Percentiles rank a stretch among this genome's conserved stretches.
Conservation (phyloP, 2,329 filamentous ascomycete species). For the Clarireedia sp. region DNA sequence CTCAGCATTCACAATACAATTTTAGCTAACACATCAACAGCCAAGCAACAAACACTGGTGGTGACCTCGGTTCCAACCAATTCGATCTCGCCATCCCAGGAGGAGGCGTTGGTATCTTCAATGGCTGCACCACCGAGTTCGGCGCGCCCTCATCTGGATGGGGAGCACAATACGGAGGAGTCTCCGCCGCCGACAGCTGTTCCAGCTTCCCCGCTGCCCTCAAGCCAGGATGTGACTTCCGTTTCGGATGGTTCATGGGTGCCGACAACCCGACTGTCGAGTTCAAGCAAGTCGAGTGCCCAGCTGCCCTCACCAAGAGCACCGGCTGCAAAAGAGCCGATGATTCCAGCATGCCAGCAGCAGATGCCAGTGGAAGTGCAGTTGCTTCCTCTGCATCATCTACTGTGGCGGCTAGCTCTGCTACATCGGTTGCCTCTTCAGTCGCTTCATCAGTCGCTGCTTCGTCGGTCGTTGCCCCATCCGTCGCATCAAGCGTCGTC, state of each 20-base stretch:
- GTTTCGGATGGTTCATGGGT: constrained; percentile 45
- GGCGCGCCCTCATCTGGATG: constrained; percentile 34
- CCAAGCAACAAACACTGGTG: constrained; percentile 56
- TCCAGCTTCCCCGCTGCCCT: constrained; percentile 36
- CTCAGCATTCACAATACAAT: background rate
- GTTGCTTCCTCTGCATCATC: background rate
- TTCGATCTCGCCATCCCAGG: constrained; percentile 50
- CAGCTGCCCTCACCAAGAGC: constrained; percentile 36
- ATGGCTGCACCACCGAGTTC: constrained; percentile 44
- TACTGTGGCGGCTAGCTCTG: background rate
- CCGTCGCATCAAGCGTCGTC: background rate
- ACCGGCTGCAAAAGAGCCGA: constrained; percentile 32
- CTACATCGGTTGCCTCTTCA: background rate
- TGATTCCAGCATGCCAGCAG: constrained; percentile 12
- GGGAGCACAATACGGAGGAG: constrained; percentile 42
- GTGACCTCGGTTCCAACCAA: constrained; percentile 48
- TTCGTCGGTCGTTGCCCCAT: background rate
- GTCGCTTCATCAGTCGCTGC: background rate
- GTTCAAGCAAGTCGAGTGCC: constrained; percentile 42
- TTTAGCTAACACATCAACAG: background rate
- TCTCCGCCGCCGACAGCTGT: constrained; percentile 36
- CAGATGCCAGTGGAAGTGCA: background rate
- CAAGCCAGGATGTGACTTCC: constrained; percentile 42
- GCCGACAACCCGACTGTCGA: constrained; percentile 40
- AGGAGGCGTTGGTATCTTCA: constrained; percentile 48